Conservation (phyloP, 768 basidiomycete species). For the Clitopilus passeckerianus region DNA sequence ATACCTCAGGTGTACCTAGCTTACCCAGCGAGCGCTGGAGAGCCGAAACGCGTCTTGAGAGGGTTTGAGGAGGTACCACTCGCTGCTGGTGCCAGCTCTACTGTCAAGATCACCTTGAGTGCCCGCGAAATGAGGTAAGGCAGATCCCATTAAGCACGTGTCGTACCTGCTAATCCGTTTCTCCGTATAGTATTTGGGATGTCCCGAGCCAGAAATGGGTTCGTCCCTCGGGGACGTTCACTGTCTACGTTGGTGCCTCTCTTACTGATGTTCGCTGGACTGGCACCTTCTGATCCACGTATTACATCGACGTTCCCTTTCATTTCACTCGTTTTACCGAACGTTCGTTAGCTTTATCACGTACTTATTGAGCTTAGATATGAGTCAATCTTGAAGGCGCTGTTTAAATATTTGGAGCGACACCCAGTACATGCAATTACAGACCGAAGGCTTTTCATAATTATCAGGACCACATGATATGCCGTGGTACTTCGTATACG, state of each 20-base stretch:
- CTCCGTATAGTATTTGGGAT: conserved; percentile 42
- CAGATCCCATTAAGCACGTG: not conserved
- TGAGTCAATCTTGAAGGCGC: too few species aligned
- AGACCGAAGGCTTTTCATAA: too few species aligned
- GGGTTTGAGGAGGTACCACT: conserved; percentile 47
- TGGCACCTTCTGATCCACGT: not conserved
- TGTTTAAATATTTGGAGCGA: too few species aligned
- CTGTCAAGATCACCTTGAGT: conserved; percentile 30
- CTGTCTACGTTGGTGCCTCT: conserved; percentile 48
- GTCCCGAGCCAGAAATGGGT: conserved; percentile 44
- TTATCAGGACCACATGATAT: too few species aligned
- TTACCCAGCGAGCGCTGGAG: conserved; percentile 40
- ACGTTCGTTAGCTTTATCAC: too few species aligned
- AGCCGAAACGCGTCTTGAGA: conserved; percentile 44
- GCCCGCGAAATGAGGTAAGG: conserved; percentile 41
- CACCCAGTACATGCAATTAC: too few species aligned
- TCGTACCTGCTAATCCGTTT: too few species aligned
- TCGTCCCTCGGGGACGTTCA: conserved; percentile 46
- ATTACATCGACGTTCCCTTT: not conserved
- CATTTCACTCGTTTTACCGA: too few species aligned
- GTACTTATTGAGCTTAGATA: too few species aligned
- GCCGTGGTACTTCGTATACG: too few species aligned
- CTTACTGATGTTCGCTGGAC: conserved; percentile 35
- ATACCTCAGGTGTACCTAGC: conserved; percentile 50
- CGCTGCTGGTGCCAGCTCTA: conserved; percentile 26